Base-by-base conservation (phyloP, 495 filamentous ascomycete genomes). In the Tuber magnatum region DNA sequence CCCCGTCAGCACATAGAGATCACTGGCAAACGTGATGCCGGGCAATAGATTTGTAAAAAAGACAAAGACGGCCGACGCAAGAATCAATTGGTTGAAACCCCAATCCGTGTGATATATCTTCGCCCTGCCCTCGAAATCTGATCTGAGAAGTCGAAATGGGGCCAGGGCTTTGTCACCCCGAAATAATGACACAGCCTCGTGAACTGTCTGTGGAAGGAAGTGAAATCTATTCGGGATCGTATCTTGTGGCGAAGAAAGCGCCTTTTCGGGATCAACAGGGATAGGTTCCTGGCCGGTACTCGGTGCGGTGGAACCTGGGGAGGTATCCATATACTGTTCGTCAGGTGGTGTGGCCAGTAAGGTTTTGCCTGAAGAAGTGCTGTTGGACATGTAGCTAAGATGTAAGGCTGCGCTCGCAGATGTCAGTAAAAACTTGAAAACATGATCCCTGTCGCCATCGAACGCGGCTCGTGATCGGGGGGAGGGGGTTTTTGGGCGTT, bases 41-140 rank as follows among this genome's bases (percentile, higher is more conserved):
- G 91, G 91, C 7, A 93, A 84, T 1, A 93, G 84, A 82, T 92
- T 93, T 24, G 90, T 92, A 76, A 93, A 93, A 82, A 92, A 92
- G 38, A 93, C 87, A 83, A 90, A 92, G 28, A 93, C 89, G 2
- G 91, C 90, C 69, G 88, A 90, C 18, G 91, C 91, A 76, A 93
- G 85, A 18, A 92, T 84, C 72, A 91, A 83, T 78, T 92, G 91
- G 78, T 92, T 92, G 84, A 92, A 92, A 22, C 86, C 78, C 90
- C 91, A 92, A 82, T 92, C 91, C 3, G 89, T 91, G 2, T 86
- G 72, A 83, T 89, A 92, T 32, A 76, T 41, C 77, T 89, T 84
- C 14, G 80, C 78, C 20, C 86, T 85, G 68, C 89, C 89, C 5
- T 83, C 68, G 28, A 89, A 77, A 83, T 92, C 91, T 73, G 89